These are phyloP conservation scores for Rhizoclosmatium sp. DNA, from an alignment of 192 early-diverging fungal genomes.

Conservation along the genomic window DNA sequence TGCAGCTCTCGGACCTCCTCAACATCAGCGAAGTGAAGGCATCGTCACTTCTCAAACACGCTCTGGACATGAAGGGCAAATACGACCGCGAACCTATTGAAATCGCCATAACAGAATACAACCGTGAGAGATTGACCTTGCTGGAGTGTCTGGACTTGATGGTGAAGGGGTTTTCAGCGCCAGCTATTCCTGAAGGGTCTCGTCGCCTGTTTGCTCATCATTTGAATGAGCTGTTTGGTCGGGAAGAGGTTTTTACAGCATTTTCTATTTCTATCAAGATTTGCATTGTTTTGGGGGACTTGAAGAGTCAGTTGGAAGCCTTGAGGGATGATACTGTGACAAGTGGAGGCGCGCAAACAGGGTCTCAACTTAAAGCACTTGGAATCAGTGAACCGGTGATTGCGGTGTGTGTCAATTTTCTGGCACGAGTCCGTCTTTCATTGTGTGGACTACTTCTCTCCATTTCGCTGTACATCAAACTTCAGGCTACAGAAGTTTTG, in stretches of 20 bases:
- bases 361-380: constrained; percentile 23
- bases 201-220: constrained; percentile 17
- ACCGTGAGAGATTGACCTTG: neutral
- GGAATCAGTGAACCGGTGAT: constrained; percentile 11
- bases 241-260: neutral
- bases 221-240: constrained; percentile 4
- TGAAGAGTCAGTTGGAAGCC: constrained; percentile 11
- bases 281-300: neutral
- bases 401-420: neutral
- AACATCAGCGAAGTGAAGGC: constrained; percentile 81
- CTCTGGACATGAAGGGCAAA: neutral
- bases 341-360: constrained; percentile 11
- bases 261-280: neutral
- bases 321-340: constrained; percentile 25
- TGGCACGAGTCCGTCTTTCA: neutral
- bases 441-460: constrained; percentile 5
- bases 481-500: neutral
- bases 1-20: constrained; percentile 81
- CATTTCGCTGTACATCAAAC: neutral
- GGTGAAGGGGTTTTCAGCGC: neutral
- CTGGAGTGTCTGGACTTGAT: constrained; percentile 32
- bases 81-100: constrained; percentile 20
- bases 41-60: constrained; percentile 62
- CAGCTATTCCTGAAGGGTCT: neutral
- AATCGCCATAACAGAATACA: constrained; percentile 9